These are phyloP conservation scores for Colletotrichum musicola DNA, from an alignment of 2,329 filamentous ascomycete species.

Conservation along the genomic window DNA sequence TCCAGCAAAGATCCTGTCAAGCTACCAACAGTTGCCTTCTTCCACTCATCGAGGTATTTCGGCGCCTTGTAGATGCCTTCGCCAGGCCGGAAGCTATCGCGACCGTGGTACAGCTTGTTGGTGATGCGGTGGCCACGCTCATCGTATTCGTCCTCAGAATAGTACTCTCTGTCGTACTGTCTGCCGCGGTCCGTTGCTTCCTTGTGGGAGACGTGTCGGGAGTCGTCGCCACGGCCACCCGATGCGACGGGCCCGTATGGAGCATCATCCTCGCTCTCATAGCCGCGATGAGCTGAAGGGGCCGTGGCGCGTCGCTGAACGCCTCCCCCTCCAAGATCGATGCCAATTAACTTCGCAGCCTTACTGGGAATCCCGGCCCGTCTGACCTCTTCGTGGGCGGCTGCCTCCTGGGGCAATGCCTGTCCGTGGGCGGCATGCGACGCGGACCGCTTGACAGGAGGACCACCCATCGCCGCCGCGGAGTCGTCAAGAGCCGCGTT, in stretches of 20 bases:
- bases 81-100: slow-evolving; percentile 59
- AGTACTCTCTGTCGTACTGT: slow-evolving; percentile 40
- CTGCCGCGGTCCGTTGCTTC: slow-evolving; percentile 21
- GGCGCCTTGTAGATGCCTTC: slow-evolving; percentile 70
- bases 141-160: slow-evolving; percentile 46
- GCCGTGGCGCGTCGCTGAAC: slow-evolving; percentile 39
- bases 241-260: slow-evolving; percentile 10
- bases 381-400: slow-evolving; percentile 10
- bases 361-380: slow-evolving; percentile 36
- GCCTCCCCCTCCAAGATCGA: slow-evolving; percentile 15
- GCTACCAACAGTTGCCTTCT: slow-evolving; percentile 73
- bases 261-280: slow-evolving; percentile 27
- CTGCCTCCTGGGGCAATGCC: slow-evolving; percentile 48
- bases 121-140: slow-evolving; percentile 50
- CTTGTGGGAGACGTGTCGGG: slow-evolving; percentile 2
- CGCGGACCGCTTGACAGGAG: slow-evolving; percentile 32
- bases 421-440: slow-evolving; percentile 47
- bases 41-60: slow-evolving; percentile 79
- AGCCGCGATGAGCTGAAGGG: slow-evolving; percentile 26
- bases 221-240: slow-evolving; percentile 14
- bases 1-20: slow-evolving; percentile 72
- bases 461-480: slow-evolving; percentile 37
- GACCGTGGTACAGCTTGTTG: slow-evolving; percentile 57
- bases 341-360: slow-evolving; percentile 39
- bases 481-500: slow-evolving; percentile 41